phyloP scores from a whole-genome alignment of 1,284 basidiomycete species.

The Trametes polyzona region DNA sequence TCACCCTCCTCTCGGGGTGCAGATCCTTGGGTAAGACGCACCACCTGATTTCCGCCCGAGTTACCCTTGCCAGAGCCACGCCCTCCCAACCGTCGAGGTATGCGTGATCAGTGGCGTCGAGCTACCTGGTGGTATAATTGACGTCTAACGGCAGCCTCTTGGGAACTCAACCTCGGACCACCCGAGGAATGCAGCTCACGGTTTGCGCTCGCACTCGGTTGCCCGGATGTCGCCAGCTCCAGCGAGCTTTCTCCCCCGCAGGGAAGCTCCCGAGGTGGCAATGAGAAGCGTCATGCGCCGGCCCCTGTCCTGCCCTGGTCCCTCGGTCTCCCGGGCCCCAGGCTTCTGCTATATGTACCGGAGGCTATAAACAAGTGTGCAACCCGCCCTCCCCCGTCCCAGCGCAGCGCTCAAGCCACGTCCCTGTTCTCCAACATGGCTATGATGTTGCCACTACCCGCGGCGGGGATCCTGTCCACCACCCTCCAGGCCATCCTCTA shows the following conservation, averaged over 20 bases:
- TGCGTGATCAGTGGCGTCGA: not conserved
- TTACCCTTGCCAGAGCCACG: not conserved
- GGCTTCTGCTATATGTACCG: constrained; percentile 6
- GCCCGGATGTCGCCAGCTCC: not conserved
- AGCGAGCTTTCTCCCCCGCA: not conserved
- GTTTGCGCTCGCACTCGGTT: not conserved
- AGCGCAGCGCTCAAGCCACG: not conserved
- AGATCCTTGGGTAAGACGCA: not conserved
- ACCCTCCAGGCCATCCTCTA: constrained; percentile 34
- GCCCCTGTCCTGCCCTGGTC: constrained; percentile 3
- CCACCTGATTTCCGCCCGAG: not conserved
- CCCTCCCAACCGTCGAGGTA: not conserved
- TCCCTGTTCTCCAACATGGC: not conserved
- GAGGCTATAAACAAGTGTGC: not conserved
- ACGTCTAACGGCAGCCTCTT: not conserved
- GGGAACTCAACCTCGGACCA: not conserved
- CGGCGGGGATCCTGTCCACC: constrained; percentile 31
- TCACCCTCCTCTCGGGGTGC: constrained; percentile 13
- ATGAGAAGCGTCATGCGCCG: constrained; percentile 9
- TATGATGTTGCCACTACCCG: constrained; percentile 20
- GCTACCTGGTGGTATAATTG: not conserved
- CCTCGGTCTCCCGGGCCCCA: no score
- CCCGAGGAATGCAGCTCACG: not conserved
- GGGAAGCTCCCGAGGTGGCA: not conserved
- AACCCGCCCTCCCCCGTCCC: not conserved